phyloP scores from a whole-genome alignment of 2,329 filamentous ascomycete genomes.

The Cercospora sojina region DNA sequence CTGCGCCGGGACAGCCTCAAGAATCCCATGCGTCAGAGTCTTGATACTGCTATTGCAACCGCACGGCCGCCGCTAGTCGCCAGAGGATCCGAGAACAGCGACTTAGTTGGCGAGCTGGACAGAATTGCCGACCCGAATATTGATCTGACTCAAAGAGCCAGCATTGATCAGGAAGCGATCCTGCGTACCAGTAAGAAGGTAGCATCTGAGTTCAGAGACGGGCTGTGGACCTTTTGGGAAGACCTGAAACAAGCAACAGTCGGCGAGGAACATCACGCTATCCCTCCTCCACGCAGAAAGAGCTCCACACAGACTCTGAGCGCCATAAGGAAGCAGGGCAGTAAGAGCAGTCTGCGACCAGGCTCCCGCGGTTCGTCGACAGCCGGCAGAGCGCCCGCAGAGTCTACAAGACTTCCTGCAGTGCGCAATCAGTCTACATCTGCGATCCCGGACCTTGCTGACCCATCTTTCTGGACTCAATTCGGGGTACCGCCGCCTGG shows the following conservation, averaged over 20 bases:
- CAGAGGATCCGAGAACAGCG: slow-evolving; percentile 9
- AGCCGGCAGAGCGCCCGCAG: slow-evolving; percentile 21
- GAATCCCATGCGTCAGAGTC: slow-evolving; percentile 16
- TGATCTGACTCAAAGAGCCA: slow-evolving; percentile 38
- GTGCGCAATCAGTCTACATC: slow-evolving; percentile 26
- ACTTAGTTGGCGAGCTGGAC: slow-evolving; percentile 5
- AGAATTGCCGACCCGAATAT: slow-evolving; percentile 19
- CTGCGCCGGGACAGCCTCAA: slow-evolving; percentile 32
- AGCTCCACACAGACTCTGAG: slow-evolving; percentile 31
- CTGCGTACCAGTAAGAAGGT: slow-evolving; percentile 68
- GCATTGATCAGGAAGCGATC: slow-evolving; percentile 51
- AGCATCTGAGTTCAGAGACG: slow-evolving; percentile 83
- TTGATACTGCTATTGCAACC: slow-evolving; percentile 6
- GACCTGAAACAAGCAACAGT: slow-evolving; percentile 94
- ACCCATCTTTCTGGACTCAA: slow-evolving; percentile 36
- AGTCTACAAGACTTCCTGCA: slow-evolving; percentile 24
- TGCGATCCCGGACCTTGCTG: slow-evolving; percentile 31
- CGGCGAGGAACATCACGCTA: slow-evolving; percentile 78
- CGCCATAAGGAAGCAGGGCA: slow-evolving; percentile 29
- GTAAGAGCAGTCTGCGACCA: slow-evolving; percentile 30
- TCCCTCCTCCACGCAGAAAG: slow-evolving; percentile 35
- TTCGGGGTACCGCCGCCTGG: slow-evolving; percentile 22
- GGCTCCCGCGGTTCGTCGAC: slow-evolving; percentile 26
- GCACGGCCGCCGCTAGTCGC: slow-evolving; percentile 7
- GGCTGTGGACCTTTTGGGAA: slow-evolving; percentile 91